phyloP scores from a whole-genome alignment of 768 basidiomycete genomes.

The Leccinum fibrillosum region DNA sequence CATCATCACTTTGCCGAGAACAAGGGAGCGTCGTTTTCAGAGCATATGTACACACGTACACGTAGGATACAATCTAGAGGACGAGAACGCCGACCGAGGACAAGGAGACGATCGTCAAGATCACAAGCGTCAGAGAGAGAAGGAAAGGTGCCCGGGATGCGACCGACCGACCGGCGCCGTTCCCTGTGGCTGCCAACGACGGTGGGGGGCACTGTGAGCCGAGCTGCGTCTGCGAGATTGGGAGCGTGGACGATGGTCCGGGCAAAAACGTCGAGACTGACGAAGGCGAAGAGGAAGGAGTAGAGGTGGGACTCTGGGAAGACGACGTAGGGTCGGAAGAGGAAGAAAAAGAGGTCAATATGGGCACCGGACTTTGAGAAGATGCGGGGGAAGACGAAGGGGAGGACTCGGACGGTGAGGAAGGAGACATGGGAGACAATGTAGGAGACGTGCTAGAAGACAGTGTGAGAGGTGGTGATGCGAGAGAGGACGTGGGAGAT shows the following conservation, averaged over 20 bases:
- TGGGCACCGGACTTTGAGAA: slow-evolving; percentile 1
- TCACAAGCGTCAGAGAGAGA: slow-evolving; percentile 14
- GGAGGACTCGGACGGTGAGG: background rate
- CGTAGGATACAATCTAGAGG: slow-evolving; percentile 14
- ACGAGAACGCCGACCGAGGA: slow-evolving; percentile 26
- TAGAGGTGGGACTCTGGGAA: background rate
- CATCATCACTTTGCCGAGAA: background rate
- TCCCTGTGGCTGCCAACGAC: slow-evolving; percentile 1
- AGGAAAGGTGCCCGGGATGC: slow-evolving; percentile 9
- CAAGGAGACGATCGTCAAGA: slow-evolving; percentile 25
- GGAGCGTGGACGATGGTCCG: background rate
- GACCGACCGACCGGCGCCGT: slow-evolving; percentile 3
- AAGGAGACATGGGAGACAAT: background rate
- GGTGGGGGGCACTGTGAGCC: slow-evolving; percentile 23
- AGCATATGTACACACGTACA: background rate
- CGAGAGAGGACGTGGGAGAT: background rate
- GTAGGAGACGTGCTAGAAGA: background rate
- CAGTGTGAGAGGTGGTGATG: background rate
- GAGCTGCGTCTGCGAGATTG: slow-evolving; percentile 19
- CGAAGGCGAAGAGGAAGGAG: background rate
- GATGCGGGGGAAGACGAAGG: background rate
- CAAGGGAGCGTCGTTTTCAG: background rate
- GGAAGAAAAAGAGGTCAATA: background rate
- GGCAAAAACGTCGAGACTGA: background rate
- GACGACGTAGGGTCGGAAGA: background rate